phyloP scores from a whole-genome alignment of 805 yeast species.

The Ogataea haglerorum region DNA sequence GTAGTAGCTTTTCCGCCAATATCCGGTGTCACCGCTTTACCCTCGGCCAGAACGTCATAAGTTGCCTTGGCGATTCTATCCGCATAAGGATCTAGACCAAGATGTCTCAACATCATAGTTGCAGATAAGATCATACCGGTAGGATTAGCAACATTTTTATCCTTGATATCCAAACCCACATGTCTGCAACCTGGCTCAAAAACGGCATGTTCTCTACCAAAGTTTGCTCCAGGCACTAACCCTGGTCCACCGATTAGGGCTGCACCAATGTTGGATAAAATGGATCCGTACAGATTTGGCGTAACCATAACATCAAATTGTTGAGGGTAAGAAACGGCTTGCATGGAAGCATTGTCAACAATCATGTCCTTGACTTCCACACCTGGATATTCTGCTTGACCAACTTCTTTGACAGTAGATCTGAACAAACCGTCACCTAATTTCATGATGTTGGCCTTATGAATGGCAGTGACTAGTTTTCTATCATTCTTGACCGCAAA shows the following conservation, averaged over 20 bases:
- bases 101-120: constrained; percentile 88
- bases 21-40: constrained; percentile 80
- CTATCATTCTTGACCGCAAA: constrained; percentile 91
- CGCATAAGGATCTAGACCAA: constrained; percentile 82
- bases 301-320: constrained; percentile 97
- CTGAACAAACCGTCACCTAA: constrained; percentile 97
- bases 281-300: constrained; percentile 97
- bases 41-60: constrained; percentile 85
- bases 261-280: constrained; percentile 96
- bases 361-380: constrained; percentile 86
- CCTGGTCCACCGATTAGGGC: constrained; percentile 98
- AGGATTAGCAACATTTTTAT: constrained; percentile 94
- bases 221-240: constrained; percentile 96
- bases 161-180: constrained; percentile 95
- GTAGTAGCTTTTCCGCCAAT: constrained; percentile 89
- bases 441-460: constrained; percentile 99
- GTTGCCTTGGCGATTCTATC: constrained; percentile 87
- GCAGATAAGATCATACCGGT: constrained; percentile 95
- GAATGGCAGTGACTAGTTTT: constrained; percentile 91
- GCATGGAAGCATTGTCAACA: constrained; percentile 99
- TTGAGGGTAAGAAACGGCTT: constrained; percentile 96
- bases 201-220: constrained; percentile 95
- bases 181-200: constrained; percentile 99
- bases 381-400: constrained; percentile 80
- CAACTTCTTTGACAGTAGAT: constrained; percentile 84